phyloP scores from a whole-genome alignment of 345 rosid genomes.

The Salix suchowensis region DNA sequence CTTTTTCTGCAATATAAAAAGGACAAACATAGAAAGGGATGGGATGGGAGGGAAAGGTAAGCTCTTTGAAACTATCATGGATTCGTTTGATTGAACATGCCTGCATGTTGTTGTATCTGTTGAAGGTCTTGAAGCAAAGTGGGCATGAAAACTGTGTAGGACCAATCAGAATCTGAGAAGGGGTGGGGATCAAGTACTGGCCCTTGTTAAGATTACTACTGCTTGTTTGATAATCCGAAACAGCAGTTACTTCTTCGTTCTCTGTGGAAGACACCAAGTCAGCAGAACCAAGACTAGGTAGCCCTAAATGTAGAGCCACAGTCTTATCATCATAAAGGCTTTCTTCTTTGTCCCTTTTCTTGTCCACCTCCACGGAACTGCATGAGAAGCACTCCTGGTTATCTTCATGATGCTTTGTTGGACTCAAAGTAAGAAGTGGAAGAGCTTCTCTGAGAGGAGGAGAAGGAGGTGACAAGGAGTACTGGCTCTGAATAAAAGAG shows the following conservation, averaged over 20 bases:
- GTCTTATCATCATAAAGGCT: constrained; percentile 27
- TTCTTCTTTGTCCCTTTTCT: constrained; percentile 31
- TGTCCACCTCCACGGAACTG: constrained; percentile 44
- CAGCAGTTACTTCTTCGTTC: constrained; percentile 45
- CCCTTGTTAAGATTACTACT: constrained; percentile 49
- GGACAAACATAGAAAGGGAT: constrained; percentile 16
- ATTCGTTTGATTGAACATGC: constrained; percentile 26
- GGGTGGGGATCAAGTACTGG: constrained; percentile 99
- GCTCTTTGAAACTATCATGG: constrained; percentile 1
- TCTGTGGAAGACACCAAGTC: constrained; percentile 36
- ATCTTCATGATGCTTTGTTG: constrained; percentile 44
- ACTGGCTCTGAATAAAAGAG: constrained; percentile 8
- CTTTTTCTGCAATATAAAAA: constrained; percentile 25
- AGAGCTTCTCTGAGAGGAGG: constrained; percentile 86
- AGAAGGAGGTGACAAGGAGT: constrained; percentile 41
- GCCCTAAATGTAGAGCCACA: constrained; percentile 82
- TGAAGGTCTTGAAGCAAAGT: constrained; percentile 97
- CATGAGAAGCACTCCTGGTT: constrained; percentile 12
- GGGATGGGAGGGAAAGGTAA: constrained; percentile 18
- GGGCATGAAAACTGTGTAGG: constrained; percentile 98
- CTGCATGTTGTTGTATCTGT: constrained; percentile 99
- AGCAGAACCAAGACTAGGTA: constrained; percentile 44
- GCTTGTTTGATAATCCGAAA: constrained; percentile 24
- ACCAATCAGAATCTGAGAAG: constrained; percentile 92
- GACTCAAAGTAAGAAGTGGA: constrained; percentile 81